Conservation (phyloP, 1,284 basidiomycete genomes). For the Ceratobasidium sp. region DNA sequence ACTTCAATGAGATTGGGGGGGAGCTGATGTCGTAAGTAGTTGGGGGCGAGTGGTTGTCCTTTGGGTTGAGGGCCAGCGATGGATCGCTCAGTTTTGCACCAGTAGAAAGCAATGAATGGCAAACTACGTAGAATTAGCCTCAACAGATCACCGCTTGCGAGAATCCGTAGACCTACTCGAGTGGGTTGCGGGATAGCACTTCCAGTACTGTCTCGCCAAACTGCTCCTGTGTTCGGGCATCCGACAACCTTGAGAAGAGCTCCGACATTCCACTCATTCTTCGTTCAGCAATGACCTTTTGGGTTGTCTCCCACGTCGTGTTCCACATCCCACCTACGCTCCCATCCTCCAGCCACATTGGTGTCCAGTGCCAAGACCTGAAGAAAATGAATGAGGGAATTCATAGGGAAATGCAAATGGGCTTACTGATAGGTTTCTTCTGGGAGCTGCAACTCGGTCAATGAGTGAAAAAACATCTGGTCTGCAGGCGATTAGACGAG, state of each 20-base stretch:
- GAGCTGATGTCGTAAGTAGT: conserved; percentile 9
- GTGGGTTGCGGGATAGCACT: neutral
- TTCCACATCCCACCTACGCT: conserved; percentile 18
- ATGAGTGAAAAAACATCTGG: neutral
- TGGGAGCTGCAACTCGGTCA: neutral
- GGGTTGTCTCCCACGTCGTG: conserved; percentile 41
- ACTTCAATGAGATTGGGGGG: neutral
- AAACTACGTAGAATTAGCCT: neutral
- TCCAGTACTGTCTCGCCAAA: neutral
- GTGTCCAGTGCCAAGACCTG: conserved; percentile 18
- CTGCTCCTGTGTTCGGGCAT: neutral
- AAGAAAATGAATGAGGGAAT: no score
- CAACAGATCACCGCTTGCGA: neutral
- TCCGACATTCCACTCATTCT: conserved; percentile 26
- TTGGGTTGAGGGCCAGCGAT: neutral
- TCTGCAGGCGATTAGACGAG: neutral
- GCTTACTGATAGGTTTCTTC: neutral
- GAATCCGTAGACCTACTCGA: neutral
- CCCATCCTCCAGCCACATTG: conserved; percentile 4
- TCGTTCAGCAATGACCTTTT: conserved; percentile 43
- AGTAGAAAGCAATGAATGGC: conserved; percentile 32
- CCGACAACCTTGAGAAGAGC: neutral
- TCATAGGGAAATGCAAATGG: no score
- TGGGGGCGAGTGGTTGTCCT: neutral
- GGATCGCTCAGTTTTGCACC: conserved; percentile 33